Base-by-base conservation (phyloP, 108 stramenopile species). In the Parmales sp. region DNA sequence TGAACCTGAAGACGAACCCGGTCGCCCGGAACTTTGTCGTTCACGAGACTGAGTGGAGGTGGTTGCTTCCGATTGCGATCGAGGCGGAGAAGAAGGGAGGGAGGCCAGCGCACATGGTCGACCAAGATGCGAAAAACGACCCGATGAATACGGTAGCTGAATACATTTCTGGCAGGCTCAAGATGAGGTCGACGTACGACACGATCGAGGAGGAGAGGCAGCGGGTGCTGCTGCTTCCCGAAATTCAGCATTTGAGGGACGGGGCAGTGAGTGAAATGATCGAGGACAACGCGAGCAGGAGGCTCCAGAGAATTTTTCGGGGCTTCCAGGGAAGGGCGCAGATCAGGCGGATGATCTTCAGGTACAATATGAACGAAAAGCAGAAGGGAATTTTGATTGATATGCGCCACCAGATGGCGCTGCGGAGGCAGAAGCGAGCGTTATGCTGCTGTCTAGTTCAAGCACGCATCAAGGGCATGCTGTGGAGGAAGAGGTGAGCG, bases 321-420 rank as follows among this genome's bases (percentile, higher is more conserved):
- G 54, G 54, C 54, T 60, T 60, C 54, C 54, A 60, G 31, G 54
- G 54, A 28, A 28, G 54, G 3, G 54, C 54, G 4, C 54, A 60
- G 54, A 60, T 60, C n/a, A 60, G 36, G n/a, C 13, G 54, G 26
- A 60, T 60, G 54, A 16, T 60, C 54, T 60, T 60, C 31, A 60
- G 54, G 54, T 18, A 34, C n/a, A 60, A 34, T 16, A 34, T 34
- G 54, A 60, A 19, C 31, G 54, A 60, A 11, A 11, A 60, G 54
- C 54, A 60, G 54, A 0, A 13, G n/a, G 54, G 5, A 1, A 3
- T 16, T 4, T 16, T 60, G 29, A 20, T 13, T 19, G 20, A 13
- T 1, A 60, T 34, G 54, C 29, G 54, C 6, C 29, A 60, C 31
- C 4, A 20, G 31, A 60, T 60, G 54, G 54, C 54, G n/a, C 31